A percentile compares a stretch with the other conserved stretches of the same genome.
These are phyloP conservation scores for Fusarium vanettenii DNA, from an alignment of 2,329 filamentous ascomycete genomes.

Conservation along the genomic window DNA sequence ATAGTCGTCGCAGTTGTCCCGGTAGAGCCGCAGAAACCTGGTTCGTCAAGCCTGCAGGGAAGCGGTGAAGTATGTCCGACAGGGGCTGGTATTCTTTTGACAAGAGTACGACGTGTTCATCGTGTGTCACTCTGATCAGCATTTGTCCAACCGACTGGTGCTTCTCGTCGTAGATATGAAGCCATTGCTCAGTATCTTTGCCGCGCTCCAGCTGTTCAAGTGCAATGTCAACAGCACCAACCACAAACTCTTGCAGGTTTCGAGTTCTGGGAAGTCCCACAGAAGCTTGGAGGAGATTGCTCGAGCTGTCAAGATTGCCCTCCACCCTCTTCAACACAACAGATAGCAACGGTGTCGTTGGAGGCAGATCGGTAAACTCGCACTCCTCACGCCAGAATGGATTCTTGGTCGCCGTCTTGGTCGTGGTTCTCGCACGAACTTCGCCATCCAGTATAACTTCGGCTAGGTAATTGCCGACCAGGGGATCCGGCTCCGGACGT, in stretches of 20 bases:
- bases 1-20: slow-evolving; percentile 80
- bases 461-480: slow-evolving; percentile 78
- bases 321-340: slow-evolving; percentile 77
- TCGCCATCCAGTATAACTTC: slow-evolving; percentile 86
- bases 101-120: slow-evolving; percentile 91
- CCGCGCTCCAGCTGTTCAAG: slow-evolving; percentile 82
- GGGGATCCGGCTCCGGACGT: slow-evolving; percentile 53
- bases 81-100: slow-evolving; percentile 86
- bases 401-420: slow-evolving; percentile 76
- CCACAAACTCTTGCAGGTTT: slow-evolving; percentile 63
- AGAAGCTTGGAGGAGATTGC: slow-evolving; percentile 43
- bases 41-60: slow-evolving; percentile 83
- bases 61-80: slow-evolving; percentile 85
- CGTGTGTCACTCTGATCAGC: slow-evolving; percentile 83
- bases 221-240: slow-evolving; percentile 83
- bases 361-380: slow-evolving; percentile 79
- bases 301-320: slow-evolving; percentile 59
- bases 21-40: slow-evolving; percentile 86
- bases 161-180: slow-evolving; percentile 81
- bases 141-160: slow-evolving; percentile 85
- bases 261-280: slow-evolving; percentile 51
- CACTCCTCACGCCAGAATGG: slow-evolving; percentile 88
- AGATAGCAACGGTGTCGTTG: slow-evolving; percentile 75
- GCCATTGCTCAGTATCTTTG: slow-evolving; percentile 88
- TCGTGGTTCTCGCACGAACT: slow-evolving; percentile 79